phyloP scores from a whole-genome alignment of 495 filamentous ascomycete species.

The Beverwykella pulmonaria region DNA sequence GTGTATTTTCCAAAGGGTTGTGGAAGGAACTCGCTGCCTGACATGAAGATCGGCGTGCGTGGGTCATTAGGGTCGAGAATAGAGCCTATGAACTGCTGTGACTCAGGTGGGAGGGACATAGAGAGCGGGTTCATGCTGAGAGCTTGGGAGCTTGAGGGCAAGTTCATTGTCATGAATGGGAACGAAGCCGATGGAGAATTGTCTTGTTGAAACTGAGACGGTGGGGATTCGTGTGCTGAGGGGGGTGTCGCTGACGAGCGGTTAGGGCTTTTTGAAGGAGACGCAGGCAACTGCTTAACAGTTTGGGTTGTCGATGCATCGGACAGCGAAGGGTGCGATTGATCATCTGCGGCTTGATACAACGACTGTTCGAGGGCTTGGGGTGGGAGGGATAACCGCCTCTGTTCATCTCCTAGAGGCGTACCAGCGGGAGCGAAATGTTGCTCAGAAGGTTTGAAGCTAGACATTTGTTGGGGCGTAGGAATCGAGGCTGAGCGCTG shows the following conservation, averaged over 20 bases:
- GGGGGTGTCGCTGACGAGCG: neutral
- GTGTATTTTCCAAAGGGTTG: slow-evolving; percentile 44
- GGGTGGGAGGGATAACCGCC: slow-evolving; percentile 48
- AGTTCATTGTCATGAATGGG: slow-evolving; percentile 24
- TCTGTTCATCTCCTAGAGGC: slow-evolving; percentile 28
- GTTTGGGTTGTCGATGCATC: slow-evolving; percentile 12
- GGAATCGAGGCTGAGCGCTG: slow-evolving; percentile 48
- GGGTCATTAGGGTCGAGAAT: slow-evolving; percentile 51
- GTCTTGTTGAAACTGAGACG: slow-evolving; percentile 14
- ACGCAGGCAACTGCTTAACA: slow-evolving; percentile 3
- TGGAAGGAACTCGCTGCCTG: slow-evolving; percentile 43
- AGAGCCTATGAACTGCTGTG: slow-evolving; percentile 54
- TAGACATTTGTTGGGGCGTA: slow-evolving; percentile 41
- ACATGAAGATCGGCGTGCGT: slow-evolving; percentile 51
- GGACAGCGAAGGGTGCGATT: slow-evolving; percentile 14
- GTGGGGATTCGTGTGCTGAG: slow-evolving; percentile 16
- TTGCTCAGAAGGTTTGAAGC: slow-evolving; percentile 18
- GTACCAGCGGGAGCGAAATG: slow-evolving; percentile 38
- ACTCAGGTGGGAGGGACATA: slow-evolving; percentile 52
- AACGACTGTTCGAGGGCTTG: slow-evolving; percentile 23
- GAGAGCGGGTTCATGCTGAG: slow-evolving; percentile 48
- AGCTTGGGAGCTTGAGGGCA: slow-evolving; percentile 3
- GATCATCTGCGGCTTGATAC: slow-evolving; percentile 3
- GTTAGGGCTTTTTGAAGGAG: neutral
- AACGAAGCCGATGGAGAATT: slow-evolving; percentile 10